Evolutionary conservation across 163 green algal genomes (phyloP).

Genomic region (Chlamydomonas reinhardtii): DNA sequence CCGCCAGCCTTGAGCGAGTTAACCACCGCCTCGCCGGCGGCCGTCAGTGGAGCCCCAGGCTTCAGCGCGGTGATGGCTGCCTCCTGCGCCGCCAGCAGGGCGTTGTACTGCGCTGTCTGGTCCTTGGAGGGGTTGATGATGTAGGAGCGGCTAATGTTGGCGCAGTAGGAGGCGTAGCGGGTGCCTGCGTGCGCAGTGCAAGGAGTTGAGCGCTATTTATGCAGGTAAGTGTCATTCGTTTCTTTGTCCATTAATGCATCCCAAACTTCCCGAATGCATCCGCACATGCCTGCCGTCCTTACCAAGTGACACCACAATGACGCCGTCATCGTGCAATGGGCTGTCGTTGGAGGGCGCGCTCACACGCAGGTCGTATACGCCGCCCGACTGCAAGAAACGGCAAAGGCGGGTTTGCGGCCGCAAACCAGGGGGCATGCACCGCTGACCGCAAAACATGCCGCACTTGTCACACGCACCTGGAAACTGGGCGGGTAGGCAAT

Average conservation of each 20-base stretch:
- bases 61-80: slow-evolving; percentile 85
- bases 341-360: slow-evolving; percentile 70
- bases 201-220: no score
- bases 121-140: slow-evolving; percentile 90
- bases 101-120: slow-evolving; percentile 84
- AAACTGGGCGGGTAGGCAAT: slow-evolving; percentile 96
- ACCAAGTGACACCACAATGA: slow-evolving; percentile 86
- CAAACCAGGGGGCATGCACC: no score
- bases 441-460: no score
- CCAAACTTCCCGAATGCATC: no score
- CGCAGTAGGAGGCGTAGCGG: slow-evolving; percentile 94
- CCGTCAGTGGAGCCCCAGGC: slow-evolving; percentile 76
- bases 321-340: slow-evolving; percentile 83
- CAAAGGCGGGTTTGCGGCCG: no score
- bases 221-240: no score
- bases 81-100: slow-evolving; percentile 82
- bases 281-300: background rate
- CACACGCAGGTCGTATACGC: slow-evolving; percentile 79
- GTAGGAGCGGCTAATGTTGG: slow-evolving; percentile 90
- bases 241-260: no score
- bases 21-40: slow-evolving; percentile 75
- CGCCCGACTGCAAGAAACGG: slow-evolving; percentile 12
- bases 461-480: slow-evolving; percentile 58
- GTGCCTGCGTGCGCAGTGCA: background rate
- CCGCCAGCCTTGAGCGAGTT: slow-evolving; percentile 12